Percentiles rank a stretch among this genome's conserved stretches.
Evolutionary conservation across 495 filamentous ascomycete genomes (phyloP).

Genomic region (Aspergillus egyptiacus): DNA sequence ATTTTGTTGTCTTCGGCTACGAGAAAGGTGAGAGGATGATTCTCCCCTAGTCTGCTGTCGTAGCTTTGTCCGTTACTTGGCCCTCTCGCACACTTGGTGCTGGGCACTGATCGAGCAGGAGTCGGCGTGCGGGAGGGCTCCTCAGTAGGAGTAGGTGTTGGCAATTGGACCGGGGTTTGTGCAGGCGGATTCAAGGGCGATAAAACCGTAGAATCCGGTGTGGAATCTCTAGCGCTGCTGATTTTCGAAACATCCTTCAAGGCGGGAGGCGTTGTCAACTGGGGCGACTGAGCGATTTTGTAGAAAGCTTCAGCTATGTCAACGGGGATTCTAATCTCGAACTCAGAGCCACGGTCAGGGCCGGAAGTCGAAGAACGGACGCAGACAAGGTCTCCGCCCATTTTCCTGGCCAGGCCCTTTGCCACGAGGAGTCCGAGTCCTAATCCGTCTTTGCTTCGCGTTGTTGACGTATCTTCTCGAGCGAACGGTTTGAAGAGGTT

Average conservation of each 20-base stretch:
- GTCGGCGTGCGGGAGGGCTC: constrained; percentile 27
- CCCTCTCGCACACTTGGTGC: constrained; percentile 13
- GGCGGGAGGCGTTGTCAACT: constrained; percentile 24
- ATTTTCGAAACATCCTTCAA: constrained; percentile 20
- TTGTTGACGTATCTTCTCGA: constrained; percentile 66
- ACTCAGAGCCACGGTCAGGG: constrained; percentile 63
- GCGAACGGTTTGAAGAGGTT: constrained; percentile 72
- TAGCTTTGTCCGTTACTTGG: constrained; percentile 26
- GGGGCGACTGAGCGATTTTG: constrained; percentile 36
- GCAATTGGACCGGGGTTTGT: constrained; percentile 28
- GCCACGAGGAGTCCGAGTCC: constrained; percentile 72
- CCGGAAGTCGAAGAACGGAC: constrained; percentile 63
- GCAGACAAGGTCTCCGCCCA: constrained; percentile 68
- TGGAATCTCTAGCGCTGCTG: constrained; percentile 22
- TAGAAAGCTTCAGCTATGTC: constrained; percentile 42
- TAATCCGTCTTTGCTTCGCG: constrained; percentile 64
- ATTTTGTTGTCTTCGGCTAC: constrained; percentile 78
- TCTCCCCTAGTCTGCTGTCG: constrained; percentile 47
- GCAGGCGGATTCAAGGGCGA: constrained; percentile 20
- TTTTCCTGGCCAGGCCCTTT: constrained; percentile 67
- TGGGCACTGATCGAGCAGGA: constrained; percentile 23
- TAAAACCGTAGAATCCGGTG: constrained; percentile 19
- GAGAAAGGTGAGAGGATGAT: constrained; percentile 61
- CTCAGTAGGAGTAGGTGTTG: constrained; percentile 30
- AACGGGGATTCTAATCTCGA: constrained; percentile 65